Base-by-base conservation (phyloP, 352 stramenopile species). In the Pythium dissotocum region DNA sequence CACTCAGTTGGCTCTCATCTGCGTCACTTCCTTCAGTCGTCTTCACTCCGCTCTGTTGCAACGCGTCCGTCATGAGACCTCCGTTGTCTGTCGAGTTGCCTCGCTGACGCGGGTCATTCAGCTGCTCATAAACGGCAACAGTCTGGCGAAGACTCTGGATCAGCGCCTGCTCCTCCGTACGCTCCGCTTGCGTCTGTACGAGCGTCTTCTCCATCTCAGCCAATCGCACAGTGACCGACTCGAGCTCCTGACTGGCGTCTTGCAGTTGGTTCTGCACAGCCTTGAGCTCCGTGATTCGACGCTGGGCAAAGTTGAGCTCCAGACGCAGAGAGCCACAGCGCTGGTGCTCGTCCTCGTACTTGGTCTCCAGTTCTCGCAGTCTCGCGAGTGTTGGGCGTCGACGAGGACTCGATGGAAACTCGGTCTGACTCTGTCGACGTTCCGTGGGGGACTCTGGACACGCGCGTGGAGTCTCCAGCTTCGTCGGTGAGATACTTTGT, bases 131-230 rank as follows among this genome's bases (percentile, higher is more conserved):
- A 13, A 82, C 76, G 46, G 82, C 72, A 26, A 91, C 71, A 3
- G 79, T 90, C 28, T 81, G 71, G 21, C 77, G 79, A 9, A 91
- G 68, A 42, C 83, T 91, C 61, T 89, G 62, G 61, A 90, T 87
- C 36, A 91, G 55, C 18, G 80, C 72, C 12, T 71, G 71, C 36
- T 89, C 80, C 55, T 91, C 83, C 13, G 54, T 55, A 10, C 77
- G 63, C 42, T 91, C 83, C 44, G 78, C 69, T 1, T 63, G 36
- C 0, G 57, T 70, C 24, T 75, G 49, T 1, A 42, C 26, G 2
- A 85, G 51, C 42, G 81, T 70, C 30, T 67, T 68, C 6, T 78
- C 68, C 44, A 76, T 64, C 13, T 82, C 69, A 2, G 69, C 61
- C 0, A 80, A 36, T 21, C 83, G 69, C 4, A 1, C 51, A 9